These are phyloP conservation scores for Colletotrichum sp. DNA, from an alignment of 2,329 filamentous ascomycete species.

Conservation along the genomic window DNA sequence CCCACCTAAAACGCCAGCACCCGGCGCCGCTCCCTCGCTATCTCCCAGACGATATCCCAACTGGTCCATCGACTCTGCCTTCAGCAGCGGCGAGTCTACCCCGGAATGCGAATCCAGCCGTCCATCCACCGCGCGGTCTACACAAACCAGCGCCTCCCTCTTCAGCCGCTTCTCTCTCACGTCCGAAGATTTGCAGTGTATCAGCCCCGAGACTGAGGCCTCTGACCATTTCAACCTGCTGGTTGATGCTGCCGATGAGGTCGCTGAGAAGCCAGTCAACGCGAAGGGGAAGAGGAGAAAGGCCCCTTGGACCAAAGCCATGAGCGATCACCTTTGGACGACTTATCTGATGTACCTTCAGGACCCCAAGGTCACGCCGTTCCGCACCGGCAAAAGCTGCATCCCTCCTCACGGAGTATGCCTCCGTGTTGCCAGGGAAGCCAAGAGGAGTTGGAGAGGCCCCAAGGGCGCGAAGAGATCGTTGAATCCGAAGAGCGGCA, in stretches of 20 bases:
- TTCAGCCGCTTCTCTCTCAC: constrained; percentile 61
- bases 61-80: constrained; percentile 62
- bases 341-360: constrained; percentile 70
- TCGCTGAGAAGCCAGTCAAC: background rate
- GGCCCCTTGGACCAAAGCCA: constrained; percentile 68
- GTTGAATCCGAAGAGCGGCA: constrained; percentile 49
- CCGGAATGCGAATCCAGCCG: constrained; percentile 65
- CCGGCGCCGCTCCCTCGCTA: constrained; percentile 47
- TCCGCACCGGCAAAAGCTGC: constrained; percentile 66
- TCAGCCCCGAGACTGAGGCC: constrained; percentile 53
- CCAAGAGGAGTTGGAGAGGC: constrained; percentile 71
- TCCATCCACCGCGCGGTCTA: constrained; percentile 65
- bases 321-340: constrained; percentile 70
- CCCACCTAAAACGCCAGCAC: constrained; percentile 65
- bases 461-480: constrained; percentile 42
- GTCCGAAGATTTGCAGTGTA: constrained; percentile 61
- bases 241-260: background rate
- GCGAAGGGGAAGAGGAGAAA: constrained; percentile 44
- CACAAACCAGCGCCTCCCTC: constrained; percentile 61
- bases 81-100: constrained; percentile 63
- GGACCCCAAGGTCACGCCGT: constrained; percentile 71
- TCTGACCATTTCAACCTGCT: constrained; percentile 31
- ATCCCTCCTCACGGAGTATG: constrained; percentile 71
- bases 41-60: constrained; percentile 58
- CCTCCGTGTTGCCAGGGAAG: constrained; percentile 68